Conservation (phyloP, 2,329 filamentous ascomycete genomes). For the Akanthomyces muscarius region DNA sequence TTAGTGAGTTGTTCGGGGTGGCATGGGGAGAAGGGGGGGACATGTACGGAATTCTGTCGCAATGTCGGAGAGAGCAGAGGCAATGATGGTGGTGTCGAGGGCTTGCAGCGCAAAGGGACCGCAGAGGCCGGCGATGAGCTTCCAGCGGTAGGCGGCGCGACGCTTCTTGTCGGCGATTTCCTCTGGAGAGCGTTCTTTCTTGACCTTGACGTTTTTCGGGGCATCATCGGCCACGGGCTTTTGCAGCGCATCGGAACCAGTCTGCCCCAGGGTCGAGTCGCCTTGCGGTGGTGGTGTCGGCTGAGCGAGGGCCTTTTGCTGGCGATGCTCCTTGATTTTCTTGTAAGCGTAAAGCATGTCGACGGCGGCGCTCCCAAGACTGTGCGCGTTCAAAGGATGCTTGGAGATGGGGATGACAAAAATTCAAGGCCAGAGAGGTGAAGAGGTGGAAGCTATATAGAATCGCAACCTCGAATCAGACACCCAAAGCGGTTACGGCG, state of each 20-base stretch:
- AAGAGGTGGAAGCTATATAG: not conserved
- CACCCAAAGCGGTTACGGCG: not conserved
- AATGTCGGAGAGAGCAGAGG: conserved; percentile 13
- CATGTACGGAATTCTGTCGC: conserved; percentile 14
- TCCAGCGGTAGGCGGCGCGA: conserved; percentile 42
- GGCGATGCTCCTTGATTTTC: conserved; percentile 14
- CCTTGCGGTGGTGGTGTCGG: not conserved
- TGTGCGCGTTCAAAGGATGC: too few relatives aligned
- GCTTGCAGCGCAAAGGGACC: conserved; percentile 56
- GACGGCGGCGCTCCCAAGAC: too few relatives aligned
- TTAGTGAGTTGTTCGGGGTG: conserved; percentile 36
- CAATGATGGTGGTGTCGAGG: conserved; percentile 54
- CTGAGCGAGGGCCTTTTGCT: conserved; percentile 10
- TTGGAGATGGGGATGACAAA: not conserved
- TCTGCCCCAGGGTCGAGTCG: not conserved
- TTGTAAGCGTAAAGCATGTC: conserved; percentile 11
- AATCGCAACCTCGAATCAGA: not conserved
- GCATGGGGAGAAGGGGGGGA: not conserved
- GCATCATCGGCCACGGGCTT: not conserved
- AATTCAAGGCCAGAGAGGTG: too few relatives aligned
- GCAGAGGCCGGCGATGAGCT: conserved; percentile 51
- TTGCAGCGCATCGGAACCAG: not conserved
- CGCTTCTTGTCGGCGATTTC: conserved; percentile 17
- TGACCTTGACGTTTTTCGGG: not conserved
- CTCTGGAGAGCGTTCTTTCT: conserved; percentile 1